A percentile compares a stretch with the other conserved stretches of the same genome.
Evolutionary conservation across 108 stramenopile species (phyloP).

Genomic region (Hondaea fermentalgiana): DNA sequence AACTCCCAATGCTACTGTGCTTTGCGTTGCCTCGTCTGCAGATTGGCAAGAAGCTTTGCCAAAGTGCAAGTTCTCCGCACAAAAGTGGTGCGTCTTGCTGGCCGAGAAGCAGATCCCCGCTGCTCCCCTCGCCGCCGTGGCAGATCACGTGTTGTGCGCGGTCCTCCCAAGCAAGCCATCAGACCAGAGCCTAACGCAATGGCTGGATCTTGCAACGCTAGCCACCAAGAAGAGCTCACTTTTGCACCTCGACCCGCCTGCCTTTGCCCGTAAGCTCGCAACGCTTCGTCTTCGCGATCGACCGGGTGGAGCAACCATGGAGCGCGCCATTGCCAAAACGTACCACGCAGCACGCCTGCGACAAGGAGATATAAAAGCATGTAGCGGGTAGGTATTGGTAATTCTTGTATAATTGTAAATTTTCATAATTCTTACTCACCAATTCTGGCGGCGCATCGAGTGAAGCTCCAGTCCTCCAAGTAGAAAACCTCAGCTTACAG

Average conservation of each 20-base stretch:
- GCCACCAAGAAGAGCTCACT: neutral
- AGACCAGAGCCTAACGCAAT: neutral
- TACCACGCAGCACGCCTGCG: neutral
- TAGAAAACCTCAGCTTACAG: no score
- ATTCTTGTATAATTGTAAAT: neutral
- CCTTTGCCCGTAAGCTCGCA: neutral
- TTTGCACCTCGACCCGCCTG: neutral
- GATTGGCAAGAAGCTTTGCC: neutral
- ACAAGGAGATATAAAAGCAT: neutral
- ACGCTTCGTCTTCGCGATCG: neutral
- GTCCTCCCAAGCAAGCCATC: no score
- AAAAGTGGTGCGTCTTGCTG: neutral
- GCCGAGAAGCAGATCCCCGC: no score
- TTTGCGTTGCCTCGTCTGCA: neutral
- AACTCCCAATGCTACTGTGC: no score
- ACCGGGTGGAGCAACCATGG: neutral
- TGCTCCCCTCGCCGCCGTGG: no score
- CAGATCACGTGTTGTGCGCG: no score
- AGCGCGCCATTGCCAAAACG: neutral
- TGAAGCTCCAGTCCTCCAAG: no score
- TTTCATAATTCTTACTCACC: no score
- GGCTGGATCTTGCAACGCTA: neutral
- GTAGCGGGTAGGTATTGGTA: neutral
- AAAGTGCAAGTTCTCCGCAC: neutral
- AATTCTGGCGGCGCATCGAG: no score